Evolutionary conservation across 805 yeast species (phyloP).

Genomic region (Candida namnaoensis): DNA sequence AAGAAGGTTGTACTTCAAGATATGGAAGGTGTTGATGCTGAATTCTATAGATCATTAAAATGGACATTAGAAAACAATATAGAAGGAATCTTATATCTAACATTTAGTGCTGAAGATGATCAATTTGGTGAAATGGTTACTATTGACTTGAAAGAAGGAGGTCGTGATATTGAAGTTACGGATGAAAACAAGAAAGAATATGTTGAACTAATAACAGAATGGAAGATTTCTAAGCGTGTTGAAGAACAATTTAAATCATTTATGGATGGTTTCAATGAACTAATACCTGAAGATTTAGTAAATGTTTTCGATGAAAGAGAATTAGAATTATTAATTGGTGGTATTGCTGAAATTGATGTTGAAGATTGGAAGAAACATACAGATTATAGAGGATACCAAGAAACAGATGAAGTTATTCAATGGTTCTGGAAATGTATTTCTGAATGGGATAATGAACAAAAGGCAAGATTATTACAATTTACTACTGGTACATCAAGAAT

Average conservation of each 20-base stretch:
- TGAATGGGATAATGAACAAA: constrained; percentile 94
- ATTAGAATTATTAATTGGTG: constrained; percentile 92
- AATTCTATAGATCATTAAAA: constrained; percentile 85
- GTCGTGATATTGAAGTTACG: constrained; percentile 83
- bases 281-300: constrained; percentile 93
- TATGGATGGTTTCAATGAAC: constrained; percentile 94
- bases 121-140: constrained; percentile 89
- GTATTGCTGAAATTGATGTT: constrained; percentile 94
- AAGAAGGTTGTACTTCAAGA: constrained; percentile 93
- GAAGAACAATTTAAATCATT: constrained; percentile 95
- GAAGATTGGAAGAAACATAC: constrained; percentile 99
- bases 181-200: constrained; percentile 94
- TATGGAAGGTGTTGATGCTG: constrained; percentile 98
- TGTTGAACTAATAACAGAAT: constrained; percentile 89
- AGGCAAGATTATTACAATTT: constrained; percentile 90
- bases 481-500: constrained; percentile 99
- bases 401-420: constrained; percentile 90
- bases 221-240: constrained; percentile 90
- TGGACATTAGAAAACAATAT: constrained; percentile 97
- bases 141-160: constrained; percentile 84
- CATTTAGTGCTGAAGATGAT: constrained; percentile 87
- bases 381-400: constrained; percentile 96
- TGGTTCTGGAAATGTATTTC: constrained; percentile 97
- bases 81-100: constrained; percentile 76
- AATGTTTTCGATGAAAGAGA: constrained; percentile 98